Evolutionary conservation across 176 grass and related monocot species (phyloP).

Genomic region (barley (Hordeum vulgare)): DNA sequence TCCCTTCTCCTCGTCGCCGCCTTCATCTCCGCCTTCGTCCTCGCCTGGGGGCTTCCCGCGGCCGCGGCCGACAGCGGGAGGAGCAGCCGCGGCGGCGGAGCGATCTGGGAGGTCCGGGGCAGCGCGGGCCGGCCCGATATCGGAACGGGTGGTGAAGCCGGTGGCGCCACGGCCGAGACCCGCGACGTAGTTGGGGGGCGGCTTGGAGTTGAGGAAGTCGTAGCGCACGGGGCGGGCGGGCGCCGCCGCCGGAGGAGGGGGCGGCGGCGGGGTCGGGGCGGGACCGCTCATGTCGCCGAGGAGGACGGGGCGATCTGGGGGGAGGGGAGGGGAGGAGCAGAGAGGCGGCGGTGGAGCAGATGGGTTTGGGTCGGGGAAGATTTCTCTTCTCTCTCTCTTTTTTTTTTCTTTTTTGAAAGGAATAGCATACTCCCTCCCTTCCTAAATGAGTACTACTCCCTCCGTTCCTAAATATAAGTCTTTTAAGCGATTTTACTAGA

Average conservation of each 20-base stretch:
- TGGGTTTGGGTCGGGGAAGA: neutral
- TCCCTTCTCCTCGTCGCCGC: conserved; percentile 81
- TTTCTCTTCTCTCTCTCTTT: no score
- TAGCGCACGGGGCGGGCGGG: conserved; percentile 46
- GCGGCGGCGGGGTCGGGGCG: conserved; percentile 11
- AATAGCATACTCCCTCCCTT: no score
- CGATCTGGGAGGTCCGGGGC: conserved; percentile 83
- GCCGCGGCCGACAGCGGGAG: conserved; percentile 50
- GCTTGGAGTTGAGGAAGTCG: conserved; percentile 88
- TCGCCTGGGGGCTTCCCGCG: conserved; percentile 70
- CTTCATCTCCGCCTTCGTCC: conserved; percentile 63
- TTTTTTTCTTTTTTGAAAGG: no score
- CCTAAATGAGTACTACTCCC: no score
- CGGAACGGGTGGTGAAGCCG: conserved; percentile 89
- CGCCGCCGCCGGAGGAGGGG: conserved; percentile 19
- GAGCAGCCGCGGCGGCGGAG: conserved; percentile 36
- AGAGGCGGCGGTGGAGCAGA: conserved; percentile 26
- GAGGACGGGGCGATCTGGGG: conserved; percentile 8
- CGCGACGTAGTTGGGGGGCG: conserved; percentile 76
- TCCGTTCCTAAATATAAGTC: no score
- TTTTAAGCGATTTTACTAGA: no score
- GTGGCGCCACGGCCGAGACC: conserved; percentile 92
- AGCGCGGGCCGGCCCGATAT: conserved; percentile 87
- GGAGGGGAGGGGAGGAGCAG: conserved; percentile 7
- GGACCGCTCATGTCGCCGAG: conserved; percentile 46